A percentile compares a stretch with the other conserved stretches of the same genome.
phyloP scores from a whole-genome alignment of 257 asterid genomes.

The Linaria vulgaris region DNA sequence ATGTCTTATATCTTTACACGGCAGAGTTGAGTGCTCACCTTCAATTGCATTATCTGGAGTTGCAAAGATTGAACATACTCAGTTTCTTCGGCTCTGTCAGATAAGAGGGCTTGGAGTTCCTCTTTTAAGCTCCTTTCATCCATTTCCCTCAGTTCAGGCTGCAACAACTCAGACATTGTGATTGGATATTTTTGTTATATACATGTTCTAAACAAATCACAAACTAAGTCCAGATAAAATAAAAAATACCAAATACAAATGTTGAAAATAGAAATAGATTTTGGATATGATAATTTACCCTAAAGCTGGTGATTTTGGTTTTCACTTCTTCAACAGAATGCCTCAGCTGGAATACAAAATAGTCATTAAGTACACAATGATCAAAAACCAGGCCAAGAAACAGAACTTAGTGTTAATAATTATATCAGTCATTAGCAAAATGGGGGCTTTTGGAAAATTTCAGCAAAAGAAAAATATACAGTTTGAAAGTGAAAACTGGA shows the following conservation, averaged over 20 bases:
- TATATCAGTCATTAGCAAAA: conserved; percentile 1
- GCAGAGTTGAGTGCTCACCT: conserved; percentile 43
- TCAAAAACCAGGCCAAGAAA: conserved; percentile 14
- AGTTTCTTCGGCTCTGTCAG: conserved; percentile 71
- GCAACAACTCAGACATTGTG: conserved; percentile 33
- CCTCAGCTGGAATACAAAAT: conserved; percentile 49
- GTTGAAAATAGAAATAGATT: conserved; percentile 13
- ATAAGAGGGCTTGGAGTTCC: conserved; percentile 68
- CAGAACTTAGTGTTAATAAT: conserved; percentile 6
- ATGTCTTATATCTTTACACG: too few relatives aligned
- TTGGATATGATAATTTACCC: conserved; percentile 43
- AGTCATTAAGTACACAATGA: neutral
- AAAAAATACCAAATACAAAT: conserved; percentile 6
- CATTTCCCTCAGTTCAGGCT: conserved; percentile 67
- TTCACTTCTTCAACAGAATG: conserved; percentile 53
- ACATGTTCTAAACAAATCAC: conserved; percentile 16
- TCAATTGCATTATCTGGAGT: conserved; percentile 61
- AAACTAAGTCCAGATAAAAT: conserved; percentile 11
- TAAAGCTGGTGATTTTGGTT: conserved; percentile 45
- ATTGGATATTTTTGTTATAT: conserved; percentile 14
- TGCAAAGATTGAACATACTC: conserved; percentile 72
- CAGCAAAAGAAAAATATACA: neutral
- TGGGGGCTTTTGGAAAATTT: neutral
- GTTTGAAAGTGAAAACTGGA: neutral
- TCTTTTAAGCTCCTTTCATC: conserved; percentile 53